Percentiles rank a stretch among this genome's conserved stretches.
Conservation (phyloP, 805 yeast genomes). For the Metschnikowia chrysomelidarum region DNA sequence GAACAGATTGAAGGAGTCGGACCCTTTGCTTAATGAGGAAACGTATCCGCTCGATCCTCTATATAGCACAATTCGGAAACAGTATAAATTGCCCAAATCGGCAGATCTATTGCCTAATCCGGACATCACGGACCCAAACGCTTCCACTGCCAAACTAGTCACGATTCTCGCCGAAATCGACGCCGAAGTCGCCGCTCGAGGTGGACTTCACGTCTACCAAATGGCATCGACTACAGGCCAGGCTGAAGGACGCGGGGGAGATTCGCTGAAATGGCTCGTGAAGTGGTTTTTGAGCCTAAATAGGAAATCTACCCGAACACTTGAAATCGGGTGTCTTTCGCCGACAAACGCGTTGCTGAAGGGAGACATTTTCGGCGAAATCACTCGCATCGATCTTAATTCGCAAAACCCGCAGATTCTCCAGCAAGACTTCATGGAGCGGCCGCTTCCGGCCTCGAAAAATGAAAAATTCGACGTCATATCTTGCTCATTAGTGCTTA, state of each 20-base stretch:
- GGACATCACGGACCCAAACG: slow-evolving; percentile 19
- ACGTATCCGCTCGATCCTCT: slow-evolving; percentile 20
- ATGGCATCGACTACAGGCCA: slow-evolving; percentile 87
- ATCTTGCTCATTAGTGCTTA: slow-evolving; percentile 83
- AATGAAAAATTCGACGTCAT: slow-evolving; percentile 58
- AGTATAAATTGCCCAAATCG: slow-evolving; percentile 9
- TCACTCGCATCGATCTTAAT: slow-evolving; percentile 72
- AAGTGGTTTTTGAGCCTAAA: slow-evolving; percentile 47
- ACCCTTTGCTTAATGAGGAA: slow-evolving; percentile 19
- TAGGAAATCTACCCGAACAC: slow-evolving; percentile 36
- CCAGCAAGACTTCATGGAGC: slow-evolving; percentile 82
- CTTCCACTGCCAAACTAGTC: slow-evolving; percentile 19
- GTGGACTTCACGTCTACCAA: slow-evolving; percentile 81
- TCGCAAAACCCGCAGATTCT: slow-evolving; percentile 71
- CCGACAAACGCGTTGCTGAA: slow-evolving; percentile 67
- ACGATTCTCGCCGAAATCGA: slow-evolving; percentile 52
- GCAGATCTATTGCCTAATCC: slow-evolving; percentile 13
- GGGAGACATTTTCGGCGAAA: slow-evolving; percentile 47
- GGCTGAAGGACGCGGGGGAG: slow-evolving; percentile 76
- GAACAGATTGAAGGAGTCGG: slow-evolving; percentile 24
- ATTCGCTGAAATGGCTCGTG: slow-evolving; percentile 78
- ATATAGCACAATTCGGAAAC: slow-evolving; percentile 7
- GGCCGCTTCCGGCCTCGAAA: slow-evolving; percentile 53
- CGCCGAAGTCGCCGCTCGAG: slow-evolving; percentile 58
- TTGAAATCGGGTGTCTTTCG: slow-evolving; percentile 84